These are phyloP conservation scores for Exophiala calicioides DNA, from an alignment of 2,329 filamentous ascomycete species.

Conservation along the genomic window DNA sequence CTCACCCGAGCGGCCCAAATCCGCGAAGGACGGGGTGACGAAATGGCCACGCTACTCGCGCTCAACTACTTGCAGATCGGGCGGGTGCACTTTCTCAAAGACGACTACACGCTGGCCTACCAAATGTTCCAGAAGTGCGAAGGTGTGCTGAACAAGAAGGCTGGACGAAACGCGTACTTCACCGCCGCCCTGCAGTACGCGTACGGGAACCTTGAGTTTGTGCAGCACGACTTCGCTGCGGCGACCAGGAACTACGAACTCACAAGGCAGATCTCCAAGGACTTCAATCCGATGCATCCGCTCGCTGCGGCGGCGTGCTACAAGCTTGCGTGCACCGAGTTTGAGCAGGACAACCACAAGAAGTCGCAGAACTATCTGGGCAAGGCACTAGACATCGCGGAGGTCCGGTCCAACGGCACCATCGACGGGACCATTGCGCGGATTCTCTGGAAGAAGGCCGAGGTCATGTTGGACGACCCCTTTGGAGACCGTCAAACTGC, in stretches of 20 bases:
- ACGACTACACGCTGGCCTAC: slow-evolving; percentile 5
- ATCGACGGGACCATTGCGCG: slow-evolving; percentile 15
- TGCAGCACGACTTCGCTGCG: not conserved
- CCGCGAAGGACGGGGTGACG: slow-evolving; percentile 5
- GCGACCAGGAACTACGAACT: slow-evolving; percentile 4
- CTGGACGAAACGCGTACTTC: slow-evolving; percentile 5
- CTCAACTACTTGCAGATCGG: slow-evolving; percentile 12
- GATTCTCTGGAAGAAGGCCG: slow-evolving; percentile 14
- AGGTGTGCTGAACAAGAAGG: slow-evolving; percentile 13
- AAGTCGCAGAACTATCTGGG: slow-evolving; percentile 9
- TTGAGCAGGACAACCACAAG: slow-evolving; percentile 11
- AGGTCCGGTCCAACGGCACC: not conserved
- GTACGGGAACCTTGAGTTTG: slow-evolving; percentile 13
- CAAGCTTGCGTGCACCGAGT: slow-evolving; percentile 13
- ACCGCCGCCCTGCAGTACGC: slow-evolving; percentile 9
- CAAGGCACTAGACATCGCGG: slow-evolving; percentile 13
- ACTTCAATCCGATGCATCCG: slow-evolving; percentile 11
- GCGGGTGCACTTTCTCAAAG: slow-evolving; percentile 4
- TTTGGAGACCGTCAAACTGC: slow-evolving; percentile 5
- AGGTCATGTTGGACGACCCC: slow-evolving; percentile 14
- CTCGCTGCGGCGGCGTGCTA: slow-evolving; percentile 13
- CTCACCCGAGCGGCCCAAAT: not conserved
- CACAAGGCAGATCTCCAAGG: slow-evolving; percentile 4
- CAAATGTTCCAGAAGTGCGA: slow-evolving; percentile 12
- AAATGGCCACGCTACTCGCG: slow-evolving; percentile 1